Evolutionary conservation across 495 filamentous ascomycete species (phyloP).

Genomic region (Aspergillus biplanus): DNA sequence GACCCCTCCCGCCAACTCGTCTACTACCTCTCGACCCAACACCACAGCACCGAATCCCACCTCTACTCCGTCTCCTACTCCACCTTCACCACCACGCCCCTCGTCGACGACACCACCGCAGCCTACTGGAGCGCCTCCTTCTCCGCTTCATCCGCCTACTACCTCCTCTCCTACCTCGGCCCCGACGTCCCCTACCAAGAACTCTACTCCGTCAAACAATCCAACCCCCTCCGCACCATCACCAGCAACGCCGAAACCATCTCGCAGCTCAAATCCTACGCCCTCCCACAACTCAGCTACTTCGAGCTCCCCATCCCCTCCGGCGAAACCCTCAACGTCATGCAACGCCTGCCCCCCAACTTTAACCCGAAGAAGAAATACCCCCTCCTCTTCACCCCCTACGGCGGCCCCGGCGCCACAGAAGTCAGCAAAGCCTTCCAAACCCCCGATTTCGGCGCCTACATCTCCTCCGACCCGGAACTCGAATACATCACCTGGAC

Average conservation of each 20-base stretch:
- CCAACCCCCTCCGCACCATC: conserved; percentile 21
- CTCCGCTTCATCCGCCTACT: conserved; percentile 22
- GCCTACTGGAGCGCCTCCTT: conserved; percentile 27
- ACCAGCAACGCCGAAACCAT: conserved; percentile 22
- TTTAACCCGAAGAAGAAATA: conserved; percentile 25
- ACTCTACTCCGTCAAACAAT: conserved; percentile 21
- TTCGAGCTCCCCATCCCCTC: conserved; percentile 22
- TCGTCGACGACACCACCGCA: conserved; percentile 24
- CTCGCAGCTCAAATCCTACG: conserved; percentile 18
- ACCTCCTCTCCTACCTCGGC: conserved; percentile 21
- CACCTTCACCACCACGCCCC: conserved; percentile 21
- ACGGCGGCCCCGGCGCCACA: conserved; percentile 25
- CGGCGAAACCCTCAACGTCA: conserved; percentile 26
- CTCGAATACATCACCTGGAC: conserved; percentile 30
- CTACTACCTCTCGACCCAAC: conserved; percentile 27
- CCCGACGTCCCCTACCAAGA: conserved; percentile 29
- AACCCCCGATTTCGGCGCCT: conserved; percentile 20
- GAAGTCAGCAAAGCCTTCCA: conserved; percentile 24
- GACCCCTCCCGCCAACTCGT: conserved; percentile 21
- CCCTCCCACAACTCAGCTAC: conserved; percentile 24
- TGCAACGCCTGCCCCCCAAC: conserved; percentile 22
- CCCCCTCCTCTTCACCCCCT: conserved; percentile 26
- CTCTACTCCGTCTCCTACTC: conserved; percentile 26
- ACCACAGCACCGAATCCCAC: conserved; percentile 27
- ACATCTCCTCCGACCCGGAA: conserved; percentile 25